These are phyloP conservation scores for Penicillium sclerotiorum DNA, from an alignment of 2,329 filamentous ascomycete genomes.

Conservation along the genomic window DNA sequence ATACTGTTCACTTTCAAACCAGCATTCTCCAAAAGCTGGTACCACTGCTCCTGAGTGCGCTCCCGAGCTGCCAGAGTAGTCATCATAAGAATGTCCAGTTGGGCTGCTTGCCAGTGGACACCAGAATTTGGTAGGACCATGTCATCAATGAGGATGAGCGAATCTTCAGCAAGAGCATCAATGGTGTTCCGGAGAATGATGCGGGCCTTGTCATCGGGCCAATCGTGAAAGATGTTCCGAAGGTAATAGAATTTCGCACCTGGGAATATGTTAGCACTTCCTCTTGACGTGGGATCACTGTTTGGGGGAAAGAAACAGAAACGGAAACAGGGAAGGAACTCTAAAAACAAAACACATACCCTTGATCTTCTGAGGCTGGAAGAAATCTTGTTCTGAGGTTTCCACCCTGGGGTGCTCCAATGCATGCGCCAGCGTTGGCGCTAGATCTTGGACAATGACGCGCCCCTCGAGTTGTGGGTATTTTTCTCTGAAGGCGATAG, in stretches of 20 bases:
- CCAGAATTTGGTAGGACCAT: slow-evolving; percentile 42
- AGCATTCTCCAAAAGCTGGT: slow-evolving; percentile 12
- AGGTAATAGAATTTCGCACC: slow-evolving; percentile 26
- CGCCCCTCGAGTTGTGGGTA: slow-evolving; percentile 13
- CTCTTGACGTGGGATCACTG: background rate
- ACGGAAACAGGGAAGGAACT: background rate
- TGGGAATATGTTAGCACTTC: background rate
- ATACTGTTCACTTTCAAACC: slow-evolving; percentile 14
- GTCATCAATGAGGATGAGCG: slow-evolving; percentile 49
- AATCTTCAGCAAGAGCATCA: slow-evolving; percentile 38
- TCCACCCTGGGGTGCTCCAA: slow-evolving; percentile 25
- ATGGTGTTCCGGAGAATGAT: slow-evolving; percentile 29
- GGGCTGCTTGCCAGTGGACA: slow-evolving; percentile 34
- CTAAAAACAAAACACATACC: slow-evolving; percentile 16
- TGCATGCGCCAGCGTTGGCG: background rate
- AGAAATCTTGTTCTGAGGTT: slow-evolving; percentile 31
- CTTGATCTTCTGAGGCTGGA: slow-evolving; percentile 30
- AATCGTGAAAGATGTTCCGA: slow-evolving; percentile 30
- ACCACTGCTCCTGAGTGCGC: slow-evolving; percentile 41
- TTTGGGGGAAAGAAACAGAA: too few relatives aligned
- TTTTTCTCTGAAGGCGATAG: slow-evolving; percentile 24
- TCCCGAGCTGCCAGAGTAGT: slow-evolving; percentile 36
- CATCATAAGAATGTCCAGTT: slow-evolving; percentile 46
- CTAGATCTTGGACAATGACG: slow-evolving; percentile 25
- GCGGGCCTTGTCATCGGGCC: slow-evolving; percentile 22